A percentile compares a stretch with the other conserved stretches of the same genome.
phyloP scores from a whole-genome alignment of 1,139 yeast genomes.

The Suzukiozyma palmioleophila region DNA sequence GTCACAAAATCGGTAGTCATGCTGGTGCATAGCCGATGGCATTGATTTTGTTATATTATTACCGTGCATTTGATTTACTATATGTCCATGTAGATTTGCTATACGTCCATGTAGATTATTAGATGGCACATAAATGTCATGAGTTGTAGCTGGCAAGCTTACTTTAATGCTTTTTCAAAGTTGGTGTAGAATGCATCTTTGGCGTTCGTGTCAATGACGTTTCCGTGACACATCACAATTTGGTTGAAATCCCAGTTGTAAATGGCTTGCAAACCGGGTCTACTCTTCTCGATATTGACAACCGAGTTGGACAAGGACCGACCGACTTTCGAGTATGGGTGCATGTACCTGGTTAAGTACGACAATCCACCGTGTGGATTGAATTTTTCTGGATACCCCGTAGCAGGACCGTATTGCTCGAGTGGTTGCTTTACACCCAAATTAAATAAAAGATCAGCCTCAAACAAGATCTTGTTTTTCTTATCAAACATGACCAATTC shows the following conservation, averaged over 20 bases:
- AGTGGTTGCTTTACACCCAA: constrained; percentile 24
- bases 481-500: constrained; percentile 52
- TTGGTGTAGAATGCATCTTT: constrained; percentile 21
- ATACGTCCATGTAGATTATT: no score
- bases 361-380: constrained; percentile 41
- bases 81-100: no score
- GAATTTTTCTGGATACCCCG: constrained; percentile 27
- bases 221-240: constrained; percentile 58
- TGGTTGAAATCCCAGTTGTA: constrained; percentile 44
- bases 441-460: constrained; percentile 56
- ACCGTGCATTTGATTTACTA: no score
- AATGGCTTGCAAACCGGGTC: constrained; percentile 30
- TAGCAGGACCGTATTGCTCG: constrained; percentile 41
- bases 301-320: constrained; percentile 26
- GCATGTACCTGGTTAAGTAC: constrained; percentile 30
- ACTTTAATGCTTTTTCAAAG: not conserved
- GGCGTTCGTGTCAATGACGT: constrained; percentile 44
- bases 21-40: no score
- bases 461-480: constrained; percentile 42
- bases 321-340: constrained; percentile 35
- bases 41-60: no score
- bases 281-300: constrained; percentile 14
- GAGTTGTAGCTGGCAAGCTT: not conserved
- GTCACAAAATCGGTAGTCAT: no score
- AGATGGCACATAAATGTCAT: no score